Evolutionary conservation across 768 basidiomycete species (phyloP).

Genomic region (Russula compacta): DNA sequence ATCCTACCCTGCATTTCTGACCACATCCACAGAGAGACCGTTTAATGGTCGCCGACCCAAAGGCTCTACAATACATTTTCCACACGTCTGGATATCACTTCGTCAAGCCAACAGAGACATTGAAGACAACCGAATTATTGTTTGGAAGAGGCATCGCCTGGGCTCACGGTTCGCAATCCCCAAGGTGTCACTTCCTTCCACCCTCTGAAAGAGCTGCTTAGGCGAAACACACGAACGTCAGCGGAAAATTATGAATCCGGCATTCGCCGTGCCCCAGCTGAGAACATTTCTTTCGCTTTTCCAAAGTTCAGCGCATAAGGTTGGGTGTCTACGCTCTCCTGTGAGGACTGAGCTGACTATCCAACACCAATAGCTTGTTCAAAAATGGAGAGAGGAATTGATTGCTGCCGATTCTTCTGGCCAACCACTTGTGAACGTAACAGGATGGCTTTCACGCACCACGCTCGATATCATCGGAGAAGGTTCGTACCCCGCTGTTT

Average conservation of each 20-base stretch:
- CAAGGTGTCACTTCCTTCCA: neutral
- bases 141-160: constrained; percentile 19
- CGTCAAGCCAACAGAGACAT: neutral
- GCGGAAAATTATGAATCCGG: constrained; percentile 24
- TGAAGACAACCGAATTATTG: constrained; percentile 12
- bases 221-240: constrained; percentile 21
- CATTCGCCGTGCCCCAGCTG: constrained; percentile 22
- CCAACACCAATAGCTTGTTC: too few species aligned
- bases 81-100: constrained; percentile 25
- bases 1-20: neutral
- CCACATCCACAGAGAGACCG: constrained; percentile 4
- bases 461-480: too few species aligned
- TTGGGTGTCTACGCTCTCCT: neutral
- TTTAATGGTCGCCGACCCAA: neutral
- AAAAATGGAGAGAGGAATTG: too few species aligned
- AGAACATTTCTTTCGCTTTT: constrained; percentile 22
- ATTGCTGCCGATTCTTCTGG: too few species aligned
- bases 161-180: constrained; percentile 16
- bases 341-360: neutral
- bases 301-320: constrained; percentile 18
- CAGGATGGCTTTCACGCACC: constrained; percentile 6
- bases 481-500: too few species aligned
- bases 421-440: constrained; percentile 13
- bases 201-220: neutral
- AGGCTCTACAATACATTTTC: constrained; percentile 25